These are phyloP conservation scores for Amniculicola lignicola DNA, from an alignment of 495 filamentous ascomycete genomes.

Conservation along the genomic window DNA sequence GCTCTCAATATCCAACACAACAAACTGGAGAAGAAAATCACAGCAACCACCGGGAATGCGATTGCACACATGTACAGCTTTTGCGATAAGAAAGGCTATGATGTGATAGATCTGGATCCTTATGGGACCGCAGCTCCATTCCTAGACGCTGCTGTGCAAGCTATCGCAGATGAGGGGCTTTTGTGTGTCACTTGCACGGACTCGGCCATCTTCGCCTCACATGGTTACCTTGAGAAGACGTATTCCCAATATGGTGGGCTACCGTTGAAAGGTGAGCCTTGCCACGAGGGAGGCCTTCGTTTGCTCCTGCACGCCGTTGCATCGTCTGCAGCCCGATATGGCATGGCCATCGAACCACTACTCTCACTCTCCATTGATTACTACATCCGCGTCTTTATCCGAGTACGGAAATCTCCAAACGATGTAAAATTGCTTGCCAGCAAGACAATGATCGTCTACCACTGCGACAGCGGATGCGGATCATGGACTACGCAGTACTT, in stretches of 20 bases:
- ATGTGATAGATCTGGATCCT: conserved; percentile 95
- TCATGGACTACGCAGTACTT: conserved; percentile 78
- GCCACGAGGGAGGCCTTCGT: conserved; percentile 85
- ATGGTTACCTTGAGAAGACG: conserved; percentile 87
- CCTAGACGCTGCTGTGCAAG: conserved; percentile 82
- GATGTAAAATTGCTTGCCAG: conserved; percentile 85
- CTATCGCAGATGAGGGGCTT: conserved; percentile 78
- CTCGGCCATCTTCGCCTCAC: conserved; percentile 87
- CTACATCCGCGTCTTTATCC: conserved; percentile 88
- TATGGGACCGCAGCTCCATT: conserved; percentile 92
- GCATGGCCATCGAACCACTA: conserved; percentile 85
- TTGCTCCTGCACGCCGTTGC: conserved; percentile 79
- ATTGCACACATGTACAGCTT: conserved; percentile 82
- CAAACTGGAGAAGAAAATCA: conserved; percentile 64
- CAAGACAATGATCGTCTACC: conserved; percentile 91
- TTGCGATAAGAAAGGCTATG: conserved; percentile 52
- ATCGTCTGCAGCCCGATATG: conserved; percentile 75
- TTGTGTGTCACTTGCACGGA: conserved; percentile 97
- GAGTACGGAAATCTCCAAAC: conserved; percentile 69
- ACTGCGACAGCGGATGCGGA: conserved; percentile 84
- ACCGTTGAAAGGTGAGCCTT: conserved; percentile 75
- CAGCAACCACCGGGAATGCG: conserved; percentile 72
- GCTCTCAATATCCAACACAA: conserved; percentile 82
- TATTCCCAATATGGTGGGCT: conserved; percentile 87
- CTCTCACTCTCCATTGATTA: conserved; percentile 93